A percentile compares a stretch with the other conserved stretches of the same genome.
Evolutionary conservation across 129 eudicot species (phyloP).

Genomic region (Chrysanthemum seticuspe): DNA sequence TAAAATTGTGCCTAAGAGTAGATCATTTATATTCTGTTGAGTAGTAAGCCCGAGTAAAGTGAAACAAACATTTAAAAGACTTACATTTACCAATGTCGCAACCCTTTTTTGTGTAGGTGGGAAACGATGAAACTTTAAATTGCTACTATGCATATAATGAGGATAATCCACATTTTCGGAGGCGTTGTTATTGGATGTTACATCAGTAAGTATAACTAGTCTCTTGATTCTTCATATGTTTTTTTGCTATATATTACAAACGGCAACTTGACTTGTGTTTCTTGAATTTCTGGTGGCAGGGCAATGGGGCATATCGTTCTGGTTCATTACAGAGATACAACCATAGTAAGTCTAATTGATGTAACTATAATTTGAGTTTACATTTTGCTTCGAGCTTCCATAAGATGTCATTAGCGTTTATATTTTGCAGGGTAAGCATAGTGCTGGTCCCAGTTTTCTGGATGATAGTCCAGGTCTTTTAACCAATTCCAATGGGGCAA

Average conservation of each 20-base stretch:
- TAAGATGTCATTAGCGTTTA: constrained; percentile 20
- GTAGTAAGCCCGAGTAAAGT: too few relatives aligned
- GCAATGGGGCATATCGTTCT: constrained; percentile 92
- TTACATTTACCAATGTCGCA: too few relatives aligned
- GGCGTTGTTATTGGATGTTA: constrained; percentile 98
- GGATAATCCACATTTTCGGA: constrained; percentile 70
- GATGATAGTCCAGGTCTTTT: constrained; percentile 49
- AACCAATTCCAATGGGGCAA: constrained; percentile 38
- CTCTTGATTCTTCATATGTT: too few relatives aligned
- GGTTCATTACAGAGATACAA: constrained; percentile 93
- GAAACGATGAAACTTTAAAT: constrained; percentile 83
- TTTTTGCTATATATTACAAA: too few relatives aligned
- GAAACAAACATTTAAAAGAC: too few relatives aligned
- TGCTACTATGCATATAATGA: constrained; percentile 96
- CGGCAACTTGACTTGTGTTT: not conserved
- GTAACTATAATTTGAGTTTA: not conserved
- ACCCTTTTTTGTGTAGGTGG: constrained; percentile 73
- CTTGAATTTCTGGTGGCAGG: constrained; percentile 43
- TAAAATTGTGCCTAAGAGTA: not conserved
- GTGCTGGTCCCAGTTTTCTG: constrained; percentile 43
- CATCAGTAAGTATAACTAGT: constrained; percentile 58
- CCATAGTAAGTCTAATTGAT: constrained; percentile 47
- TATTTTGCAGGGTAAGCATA: constrained; percentile 38
- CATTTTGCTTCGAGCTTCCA: constrained; percentile 14
- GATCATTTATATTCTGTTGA: not conserved